Evolutionary conservation across 768 basidiomycete genomes (phyloP).

Genomic region (Tricholoma bakamatsutake): DNA sequence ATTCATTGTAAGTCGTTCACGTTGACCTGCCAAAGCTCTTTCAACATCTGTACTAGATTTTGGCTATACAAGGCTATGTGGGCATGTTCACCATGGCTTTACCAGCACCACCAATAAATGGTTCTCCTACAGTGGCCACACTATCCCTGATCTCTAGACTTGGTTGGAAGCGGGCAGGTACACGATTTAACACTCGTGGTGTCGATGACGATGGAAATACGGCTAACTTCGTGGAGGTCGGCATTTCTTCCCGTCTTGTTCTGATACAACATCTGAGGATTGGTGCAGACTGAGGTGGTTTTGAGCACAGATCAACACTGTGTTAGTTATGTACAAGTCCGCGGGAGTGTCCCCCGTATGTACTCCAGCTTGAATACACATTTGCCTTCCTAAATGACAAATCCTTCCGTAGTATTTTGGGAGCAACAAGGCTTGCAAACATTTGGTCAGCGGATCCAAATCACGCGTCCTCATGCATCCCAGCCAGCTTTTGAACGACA

Average conservation of each 20-base stretch:
- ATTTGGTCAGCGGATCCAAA: slow-evolving; percentile 90
- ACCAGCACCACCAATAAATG: slow-evolving; percentile 69
- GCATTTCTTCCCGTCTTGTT: slow-evolving; percentile 13
- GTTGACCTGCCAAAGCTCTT: slow-evolving; percentile 5
- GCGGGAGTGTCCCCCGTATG: slow-evolving; percentile 93
- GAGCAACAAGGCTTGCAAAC: slow-evolving; percentile 96
- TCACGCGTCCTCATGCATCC: slow-evolving; percentile 91
- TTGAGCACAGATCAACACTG: slow-evolving; percentile 83
- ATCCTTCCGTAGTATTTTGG: slow-evolving; percentile 76
- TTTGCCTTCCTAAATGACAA: slow-evolving; percentile 11
- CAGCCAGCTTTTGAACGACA: slow-evolving; percentile 97
- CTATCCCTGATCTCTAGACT: slow-evolving; percentile 81
- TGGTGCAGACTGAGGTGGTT: slow-evolving; percentile 76
- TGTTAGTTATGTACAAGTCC: slow-evolving; percentile 89
- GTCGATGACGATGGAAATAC: slow-evolving; percentile 94
- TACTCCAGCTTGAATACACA: slow-evolving; percentile 21
- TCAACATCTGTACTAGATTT: slow-evolving; percentile 42
- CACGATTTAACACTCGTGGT: slow-evolving; percentile 94
- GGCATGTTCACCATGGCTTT: slow-evolving; percentile 76
- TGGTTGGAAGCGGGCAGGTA: slow-evolving; percentile 93
- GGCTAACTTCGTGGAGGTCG: slow-evolving; percentile 94
- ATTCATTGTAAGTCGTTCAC: slow-evolving; percentile 60
- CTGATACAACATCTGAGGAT: slow-evolving; percentile 10
- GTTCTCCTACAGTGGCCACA: slow-evolving; percentile 66
- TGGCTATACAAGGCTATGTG: slow-evolving; percentile 92